Evolutionary conservation across 1,284 basidiomycete genomes (phyloP), one percentile per base, ranked within the genome.

Genomic region (Cryptococcus sp.): DNA sequence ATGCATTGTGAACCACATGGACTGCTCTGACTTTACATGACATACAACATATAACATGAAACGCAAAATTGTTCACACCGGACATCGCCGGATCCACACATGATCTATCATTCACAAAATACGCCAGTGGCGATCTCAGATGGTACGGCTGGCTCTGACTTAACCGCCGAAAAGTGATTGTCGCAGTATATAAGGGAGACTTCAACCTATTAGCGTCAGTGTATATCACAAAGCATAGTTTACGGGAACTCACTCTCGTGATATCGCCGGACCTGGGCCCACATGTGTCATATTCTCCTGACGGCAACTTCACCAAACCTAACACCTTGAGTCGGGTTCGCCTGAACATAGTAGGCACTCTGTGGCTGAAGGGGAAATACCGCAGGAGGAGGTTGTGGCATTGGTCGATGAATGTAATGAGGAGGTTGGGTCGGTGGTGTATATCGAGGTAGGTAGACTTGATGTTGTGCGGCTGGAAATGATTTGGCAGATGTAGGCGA

Each of bases 281-380:
- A 32, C 47, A 34, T 13, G 23, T 10, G 8, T 46, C 43, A 56
- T 34, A 57, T 45, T 46, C 23, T 32, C 52, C 58, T 58, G 31
- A 62, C 58, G 10, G 58, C 61, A 15, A 60, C 61, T 42, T 43
- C 52, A n/a, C 61, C 61, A 43, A 59, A 62, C 35, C 53, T 41
- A 3, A 62, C 58, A 13, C 53, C 53, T 13, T 56, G 55, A 33
- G 11, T 46, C 48, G n/a, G 41, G 1, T 51, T 38, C 44, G 48
- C 32, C n/a, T 33, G 52, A 33, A 45, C 49, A 30, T 55, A 51
- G 44, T 47, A 52, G 11, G 45, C 36, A 13, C 43, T 38, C 7
- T 38, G 33, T 11, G 52, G 35, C 33, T 34, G 35, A 13, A 49
- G 5, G n/a, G 53, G 50, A 15, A 38, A 44, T 34, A 45, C 46